phyloP scores from a whole-genome alignment of 805 yeast genomes.

The Candida nitratophila region DNA sequence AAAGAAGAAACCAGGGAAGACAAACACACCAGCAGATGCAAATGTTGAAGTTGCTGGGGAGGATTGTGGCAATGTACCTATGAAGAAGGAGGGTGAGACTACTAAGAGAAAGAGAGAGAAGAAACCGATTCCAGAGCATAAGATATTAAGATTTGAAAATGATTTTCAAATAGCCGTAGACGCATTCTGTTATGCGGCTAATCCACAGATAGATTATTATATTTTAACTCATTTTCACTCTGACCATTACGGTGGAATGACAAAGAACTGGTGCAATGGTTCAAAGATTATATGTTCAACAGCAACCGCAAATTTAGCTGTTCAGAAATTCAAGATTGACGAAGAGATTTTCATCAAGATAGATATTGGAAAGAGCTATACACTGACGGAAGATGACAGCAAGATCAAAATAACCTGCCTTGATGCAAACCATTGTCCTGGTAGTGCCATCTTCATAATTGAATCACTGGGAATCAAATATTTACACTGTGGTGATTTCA shows the following conservation, averaged over 20 bases:
- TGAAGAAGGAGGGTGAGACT: too few species aligned
- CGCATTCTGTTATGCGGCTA: constrained; percentile 50
- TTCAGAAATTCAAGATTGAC: constrained; percentile 47
- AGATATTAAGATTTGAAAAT: constrained; percentile 38
- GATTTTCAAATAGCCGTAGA: constrained; percentile 48
- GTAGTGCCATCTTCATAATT: constrained; percentile 77
- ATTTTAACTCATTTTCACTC: constrained; percentile 83
- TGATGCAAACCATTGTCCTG: constrained; percentile 97
- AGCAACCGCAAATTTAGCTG: constrained; percentile 56
- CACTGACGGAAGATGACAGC: constrained; percentile 23
- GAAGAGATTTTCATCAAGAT: constrained; percentile 32
- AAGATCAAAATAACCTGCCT: constrained; percentile 49
- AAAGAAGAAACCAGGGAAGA: too few species aligned
- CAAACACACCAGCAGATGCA: too few species aligned
- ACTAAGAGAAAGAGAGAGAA: constrained; percentile 17
- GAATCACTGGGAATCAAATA: constrained; percentile 36
- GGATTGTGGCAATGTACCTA: constrained; percentile 27
- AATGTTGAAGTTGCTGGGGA: constrained; percentile 26
- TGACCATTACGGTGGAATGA: constrained; percentile 88
- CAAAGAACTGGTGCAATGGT: constrained; percentile 70
- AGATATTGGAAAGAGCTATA: constrained; percentile 23
- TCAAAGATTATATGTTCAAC: constrained; percentile 46
- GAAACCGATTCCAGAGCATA: constrained; percentile 46
- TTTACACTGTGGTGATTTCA: constrained; percentile 91
- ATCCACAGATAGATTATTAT: constrained; percentile 41